These are phyloP conservation scores for Graphiopsis chlorocephala DNA, from an alignment of 2,329 filamentous ascomycete genomes.

Conservation along the genomic window DNA sequence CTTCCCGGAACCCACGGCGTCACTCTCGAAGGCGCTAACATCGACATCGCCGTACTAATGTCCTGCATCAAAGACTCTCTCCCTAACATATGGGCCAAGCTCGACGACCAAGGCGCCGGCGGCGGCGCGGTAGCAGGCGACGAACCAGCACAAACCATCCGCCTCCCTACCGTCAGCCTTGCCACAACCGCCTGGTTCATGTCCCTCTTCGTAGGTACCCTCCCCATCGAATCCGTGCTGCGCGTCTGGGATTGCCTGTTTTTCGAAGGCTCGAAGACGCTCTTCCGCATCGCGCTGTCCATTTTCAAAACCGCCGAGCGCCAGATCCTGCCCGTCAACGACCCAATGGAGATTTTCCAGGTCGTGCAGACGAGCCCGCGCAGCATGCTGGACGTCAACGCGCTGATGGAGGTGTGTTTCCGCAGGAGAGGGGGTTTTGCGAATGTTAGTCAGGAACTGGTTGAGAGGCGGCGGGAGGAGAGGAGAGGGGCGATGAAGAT, in stretches of 20 bases:
- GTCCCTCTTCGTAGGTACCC: slow-evolving; percentile 89
- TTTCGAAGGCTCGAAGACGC: slow-evolving; percentile 89
- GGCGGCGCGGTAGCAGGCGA: slow-evolving; percentile 39
- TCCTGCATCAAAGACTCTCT: slow-evolving; percentile 76
- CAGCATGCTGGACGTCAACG: slow-evolving; percentile 76
- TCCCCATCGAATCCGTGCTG: slow-evolving; percentile 87
- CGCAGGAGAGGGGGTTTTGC: slow-evolving; percentile 66
- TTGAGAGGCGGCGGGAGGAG: slow-evolving; percentile 73
- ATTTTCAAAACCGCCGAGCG: slow-evolving; percentile 86
- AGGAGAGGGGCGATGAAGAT: slow-evolving; percentile 40
- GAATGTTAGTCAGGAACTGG: slow-evolving; percentile 74
- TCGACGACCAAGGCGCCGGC: slow-evolving; percentile 68
- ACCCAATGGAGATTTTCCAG: slow-evolving; percentile 95
- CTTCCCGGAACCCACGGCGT: slow-evolving; percentile 90
- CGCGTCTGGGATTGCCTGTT: slow-evolving; percentile 96
- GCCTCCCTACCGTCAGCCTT: slow-evolving; percentile 83
- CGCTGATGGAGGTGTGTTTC: slow-evolving; percentile 78
- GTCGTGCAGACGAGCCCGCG: slow-evolving; percentile 86
- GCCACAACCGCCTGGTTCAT: slow-evolving; percentile 98
- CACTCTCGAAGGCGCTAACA: slow-evolving; percentile 85
- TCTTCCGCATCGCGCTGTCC: slow-evolving; percentile 86
- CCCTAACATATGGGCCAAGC: slow-evolving; percentile 81
- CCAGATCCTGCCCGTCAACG: slow-evolving; percentile 74
- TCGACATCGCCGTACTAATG: slow-evolving; percentile 93
- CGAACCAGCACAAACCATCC: slow-evolving; percentile 41